Percentiles rank a stretch among this genome's conserved stretches.
Conservation (phyloP, 495 filamentous ascomycete genomes). For the Beverwykella pulmonaria region DNA sequence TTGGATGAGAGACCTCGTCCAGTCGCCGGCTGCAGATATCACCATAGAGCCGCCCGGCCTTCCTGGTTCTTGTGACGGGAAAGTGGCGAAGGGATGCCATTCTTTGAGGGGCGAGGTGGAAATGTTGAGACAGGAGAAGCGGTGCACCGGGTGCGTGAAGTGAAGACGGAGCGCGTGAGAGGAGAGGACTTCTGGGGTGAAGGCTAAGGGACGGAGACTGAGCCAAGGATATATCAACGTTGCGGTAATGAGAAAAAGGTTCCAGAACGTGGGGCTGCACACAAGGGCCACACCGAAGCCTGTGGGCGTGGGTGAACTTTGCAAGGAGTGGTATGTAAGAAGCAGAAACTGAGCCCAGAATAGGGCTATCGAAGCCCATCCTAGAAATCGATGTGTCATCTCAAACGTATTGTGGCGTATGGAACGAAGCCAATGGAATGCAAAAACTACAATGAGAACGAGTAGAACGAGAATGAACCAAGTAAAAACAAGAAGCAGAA, state of each 20-base stretch:
- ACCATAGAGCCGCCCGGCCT: slow-evolving; percentile 21
- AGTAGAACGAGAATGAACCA: slow-evolving; percentile 39
- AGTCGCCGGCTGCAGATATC: slow-evolving; percentile 37
- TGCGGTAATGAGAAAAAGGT: slow-evolving; percentile 29
- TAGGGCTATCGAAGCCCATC: slow-evolving; percentile 55
- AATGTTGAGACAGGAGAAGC: slow-evolving; percentile 23
- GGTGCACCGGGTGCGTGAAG: slow-evolving; percentile 16
- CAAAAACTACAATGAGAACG: slow-evolving; percentile 50
- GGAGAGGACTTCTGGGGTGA: slow-evolving; percentile 27
- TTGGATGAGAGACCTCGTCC: slow-evolving; percentile 30
- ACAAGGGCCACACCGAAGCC: slow-evolving; percentile 9
- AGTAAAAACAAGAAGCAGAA: slow-evolving; percentile 10
- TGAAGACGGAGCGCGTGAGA: slow-evolving; percentile 40
- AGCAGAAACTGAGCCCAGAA: slow-evolving; percentile 38
- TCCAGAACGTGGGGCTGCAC: slow-evolving; percentile 31
- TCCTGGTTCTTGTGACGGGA: slow-evolving; percentile 17
- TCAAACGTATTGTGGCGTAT: slow-evolving; percentile 60
- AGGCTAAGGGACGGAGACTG: slow-evolving; percentile 21
- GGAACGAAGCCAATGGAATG: slow-evolving; percentile 52
- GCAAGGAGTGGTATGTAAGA: background rate
- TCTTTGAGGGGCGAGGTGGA: slow-evolving; percentile 31
- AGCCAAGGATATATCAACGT: slow-evolving; percentile 33
- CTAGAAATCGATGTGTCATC: slow-evolving; percentile 59
- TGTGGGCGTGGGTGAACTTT: background rate
- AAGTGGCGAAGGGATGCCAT: slow-evolving; percentile 39